Evolutionary conservation across 192 early-diverging fungal genomes (phyloP).

Genomic region (Podila minutissima): DNA sequence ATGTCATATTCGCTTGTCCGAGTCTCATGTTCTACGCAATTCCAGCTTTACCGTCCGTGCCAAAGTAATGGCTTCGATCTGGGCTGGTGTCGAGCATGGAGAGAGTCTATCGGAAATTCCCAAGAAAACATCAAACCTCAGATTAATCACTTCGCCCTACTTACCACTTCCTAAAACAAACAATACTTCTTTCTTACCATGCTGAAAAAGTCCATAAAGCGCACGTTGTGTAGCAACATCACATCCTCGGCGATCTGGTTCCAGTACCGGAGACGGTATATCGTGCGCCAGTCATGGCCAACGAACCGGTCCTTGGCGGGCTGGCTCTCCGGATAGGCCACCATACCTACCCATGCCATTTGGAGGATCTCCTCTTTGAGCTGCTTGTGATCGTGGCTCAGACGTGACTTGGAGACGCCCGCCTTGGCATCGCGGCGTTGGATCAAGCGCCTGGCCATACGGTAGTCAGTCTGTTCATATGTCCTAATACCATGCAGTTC

Average conservation of each 20-base stretch:
- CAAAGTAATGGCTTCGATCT: conserved; percentile 33
- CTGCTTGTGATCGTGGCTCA: neutral
- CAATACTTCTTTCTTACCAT: conserved; percentile 17
- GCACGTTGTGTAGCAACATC: conserved; percentile 30
- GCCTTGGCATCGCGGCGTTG: neutral
- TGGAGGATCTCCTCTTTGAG: neutral
- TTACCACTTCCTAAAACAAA: neutral
- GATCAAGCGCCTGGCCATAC: neutral
- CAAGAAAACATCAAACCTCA: neutral
- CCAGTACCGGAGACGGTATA: conserved; percentile 41
- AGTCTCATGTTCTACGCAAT: neutral
- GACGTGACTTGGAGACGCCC: neutral
- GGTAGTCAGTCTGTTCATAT: neutral
- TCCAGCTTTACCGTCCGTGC: conserved; percentile 25
- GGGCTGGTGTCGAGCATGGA: conserved; percentile 47
- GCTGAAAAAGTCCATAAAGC: conserved; percentile 47
- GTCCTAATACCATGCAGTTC: neutral
- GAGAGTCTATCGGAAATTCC: conserved; percentile 13
- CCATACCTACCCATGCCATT: conserved; percentile 34
- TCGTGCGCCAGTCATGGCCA: conserved; percentile 36
- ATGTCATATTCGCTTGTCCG: neutral
- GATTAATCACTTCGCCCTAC: neutral
- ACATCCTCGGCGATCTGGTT: conserved; percentile 47
- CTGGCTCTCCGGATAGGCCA: conserved; percentile 27
- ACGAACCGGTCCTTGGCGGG: neutral